Evolutionary conservation across 2,329 filamentous ascomycete genomes (phyloP).

Genomic region (Calonectria pseudoreteaudii): DNA sequence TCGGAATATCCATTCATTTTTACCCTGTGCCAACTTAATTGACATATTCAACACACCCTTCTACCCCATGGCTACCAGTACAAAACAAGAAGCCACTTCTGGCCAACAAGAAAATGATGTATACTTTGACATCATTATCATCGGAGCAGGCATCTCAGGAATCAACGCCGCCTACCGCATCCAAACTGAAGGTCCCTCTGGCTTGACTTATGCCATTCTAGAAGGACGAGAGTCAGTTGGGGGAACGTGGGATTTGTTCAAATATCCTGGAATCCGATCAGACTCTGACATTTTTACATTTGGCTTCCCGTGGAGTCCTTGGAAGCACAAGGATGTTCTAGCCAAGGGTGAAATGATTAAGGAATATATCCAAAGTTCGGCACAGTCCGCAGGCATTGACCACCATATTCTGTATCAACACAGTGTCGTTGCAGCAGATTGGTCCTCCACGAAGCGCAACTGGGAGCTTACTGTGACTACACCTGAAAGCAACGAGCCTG

Average conservation of each 20-base stretch:
- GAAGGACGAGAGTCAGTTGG: constrained; percentile 75
- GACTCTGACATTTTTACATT: constrained; percentile 72
- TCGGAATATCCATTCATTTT: background rate
- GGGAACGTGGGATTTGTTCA: constrained; percentile 83
- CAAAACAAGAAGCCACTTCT: background rate
- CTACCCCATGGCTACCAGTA: constrained; percentile 62
- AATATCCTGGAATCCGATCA: constrained; percentile 77
- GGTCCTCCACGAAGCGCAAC: background rate
- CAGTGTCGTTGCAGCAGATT: background rate
- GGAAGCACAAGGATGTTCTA: constrained; percentile 59
- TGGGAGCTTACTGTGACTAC: background rate
- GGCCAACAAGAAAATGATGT: background rate
- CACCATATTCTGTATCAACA: background rate
- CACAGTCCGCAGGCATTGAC: constrained; percentile 38
- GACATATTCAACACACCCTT: background rate
- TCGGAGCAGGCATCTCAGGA: constrained; percentile 80
- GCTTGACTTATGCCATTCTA: constrained; percentile 71
- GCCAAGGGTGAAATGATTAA: background rate
- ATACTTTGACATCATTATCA: constrained; percentile 65
- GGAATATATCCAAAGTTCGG: background rate
- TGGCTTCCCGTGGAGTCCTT: constrained; percentile 78
- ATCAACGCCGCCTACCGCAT: constrained; percentile 80
- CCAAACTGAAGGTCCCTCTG: constrained; percentile 56
- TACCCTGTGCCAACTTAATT: background rate
- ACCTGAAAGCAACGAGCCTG: constrained; percentile 39